A percentile compares a stretch with the other conserved stretches of the same genome.
Conservation (phyloP, 2,329 filamentous ascomycete genomes). For the Colletotrichum sp. region DNA sequence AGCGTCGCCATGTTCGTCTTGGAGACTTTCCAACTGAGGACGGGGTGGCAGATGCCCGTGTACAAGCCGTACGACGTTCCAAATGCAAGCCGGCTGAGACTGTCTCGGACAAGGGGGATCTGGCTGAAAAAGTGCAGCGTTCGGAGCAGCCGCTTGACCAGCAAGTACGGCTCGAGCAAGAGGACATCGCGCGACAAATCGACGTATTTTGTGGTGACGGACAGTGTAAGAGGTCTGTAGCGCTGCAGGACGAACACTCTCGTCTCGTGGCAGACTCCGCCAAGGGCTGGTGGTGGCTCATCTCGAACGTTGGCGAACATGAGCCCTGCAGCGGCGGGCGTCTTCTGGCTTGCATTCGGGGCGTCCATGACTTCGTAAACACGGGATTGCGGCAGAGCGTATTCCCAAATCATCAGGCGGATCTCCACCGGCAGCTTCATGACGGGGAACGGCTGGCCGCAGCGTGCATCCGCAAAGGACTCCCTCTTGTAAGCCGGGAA, state of each 20-base stretch:
- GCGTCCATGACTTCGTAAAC: conserved; percentile 54
- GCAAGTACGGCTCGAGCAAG: conserved; percentile 52
- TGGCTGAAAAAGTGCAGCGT: conserved; percentile 51
- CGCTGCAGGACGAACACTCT: conserved; percentile 45
- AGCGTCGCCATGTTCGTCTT: conserved; percentile 49
- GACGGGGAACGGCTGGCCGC: conserved; percentile 6
- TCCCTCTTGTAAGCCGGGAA: not conserved
- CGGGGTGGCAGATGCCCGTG: conserved; percentile 49
- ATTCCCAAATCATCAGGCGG: conserved; percentile 50
- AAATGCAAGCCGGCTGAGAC: conserved; percentile 44
- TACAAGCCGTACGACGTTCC: conserved; percentile 53
- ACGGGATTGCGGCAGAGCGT: conserved; percentile 47
- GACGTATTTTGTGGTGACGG: conserved; percentile 50
- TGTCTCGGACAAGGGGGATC: conserved; percentile 47
- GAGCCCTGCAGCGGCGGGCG: conserved; percentile 43
- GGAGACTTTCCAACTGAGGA: conserved; percentile 48
- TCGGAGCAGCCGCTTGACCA: conserved; percentile 51
- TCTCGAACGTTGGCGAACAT: conserved; percentile 52
- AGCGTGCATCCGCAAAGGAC: not conserved
- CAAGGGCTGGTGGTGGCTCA: conserved; percentile 48
- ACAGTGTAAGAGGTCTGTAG: conserved; percentile 49
- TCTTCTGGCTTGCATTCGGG: conserved; percentile 43
- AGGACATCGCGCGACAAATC: conserved; percentile 51
- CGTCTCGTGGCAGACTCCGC: conserved; percentile 49
- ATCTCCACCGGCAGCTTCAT: conserved; percentile 47